Evolutionary conservation across 2,329 filamentous ascomycete species (phyloP).

Genomic region (Fusarium devonianum): DNA sequence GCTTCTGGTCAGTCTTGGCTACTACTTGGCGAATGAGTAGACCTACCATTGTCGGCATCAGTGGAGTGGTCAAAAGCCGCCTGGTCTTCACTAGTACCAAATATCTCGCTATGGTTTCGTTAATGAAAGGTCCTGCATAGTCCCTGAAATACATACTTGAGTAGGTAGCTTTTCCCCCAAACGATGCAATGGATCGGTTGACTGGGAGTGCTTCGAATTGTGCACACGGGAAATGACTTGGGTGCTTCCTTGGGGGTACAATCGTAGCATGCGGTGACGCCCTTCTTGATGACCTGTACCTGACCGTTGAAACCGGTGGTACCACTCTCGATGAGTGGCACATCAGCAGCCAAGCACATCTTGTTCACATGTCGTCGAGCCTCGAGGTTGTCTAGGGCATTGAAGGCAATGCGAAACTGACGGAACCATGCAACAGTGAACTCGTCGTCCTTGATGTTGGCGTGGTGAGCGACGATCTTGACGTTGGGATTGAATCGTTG

Average conservation of each 20-base stretch:
- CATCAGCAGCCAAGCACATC: conserved; percentile 92
- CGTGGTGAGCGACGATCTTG: conserved; percentile 87
- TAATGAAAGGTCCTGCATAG: neutral
- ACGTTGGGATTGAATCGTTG: conserved; percentile 88
- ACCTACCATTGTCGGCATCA: conserved; percentile 78
- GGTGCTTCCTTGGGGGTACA: conserved; percentile 89
- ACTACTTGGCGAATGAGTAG: neutral
- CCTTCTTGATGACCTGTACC: conserved; percentile 95
- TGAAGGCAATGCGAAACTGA: conserved; percentile 86
- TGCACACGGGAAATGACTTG: conserved; percentile 95
- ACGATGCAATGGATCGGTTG: conserved; percentile 99
- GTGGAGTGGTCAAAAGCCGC: conserved; percentile 80
- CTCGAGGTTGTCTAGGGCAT: conserved; percentile 94
- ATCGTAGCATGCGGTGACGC: conserved; percentile 93
- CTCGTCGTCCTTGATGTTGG: conserved; percentile 88
- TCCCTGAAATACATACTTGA: conserved; percentile 63
- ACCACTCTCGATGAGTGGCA: conserved; percentile 93
- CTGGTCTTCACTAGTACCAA: conserved; percentile 89
- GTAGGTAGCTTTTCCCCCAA: conserved; percentile 95
- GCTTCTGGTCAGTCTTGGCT: conserved; percentile 12
- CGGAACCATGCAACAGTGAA: conserved; percentile 92
- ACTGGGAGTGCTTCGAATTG: conserved; percentile 93
- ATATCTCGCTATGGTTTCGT: conserved; percentile 69
- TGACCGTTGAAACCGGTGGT: conserved; percentile 98
- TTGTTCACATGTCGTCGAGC: conserved; percentile 94